These are phyloP conservation scores for Aotearoamyces nothofagi DNA, from an alignment of 2,329 filamentous ascomycete genomes.

Conservation along the genomic window DNA sequence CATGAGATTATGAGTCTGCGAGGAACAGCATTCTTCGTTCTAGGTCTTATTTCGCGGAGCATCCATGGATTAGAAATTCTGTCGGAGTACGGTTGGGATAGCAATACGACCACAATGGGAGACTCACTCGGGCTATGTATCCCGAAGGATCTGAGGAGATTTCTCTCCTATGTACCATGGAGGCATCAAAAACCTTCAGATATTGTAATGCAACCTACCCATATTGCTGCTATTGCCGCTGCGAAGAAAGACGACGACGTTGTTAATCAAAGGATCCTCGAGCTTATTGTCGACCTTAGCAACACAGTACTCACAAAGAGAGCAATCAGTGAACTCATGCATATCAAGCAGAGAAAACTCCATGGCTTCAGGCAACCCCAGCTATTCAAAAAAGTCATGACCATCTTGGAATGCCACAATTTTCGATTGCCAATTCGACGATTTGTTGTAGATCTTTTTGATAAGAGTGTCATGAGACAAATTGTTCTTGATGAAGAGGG, in stretches of 20 bases:
- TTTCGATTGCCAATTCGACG: constrained; percentile 77
- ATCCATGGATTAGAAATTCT: constrained; percentile 86
- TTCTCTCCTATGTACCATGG: constrained; percentile 60
- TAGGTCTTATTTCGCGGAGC: constrained; percentile 84
- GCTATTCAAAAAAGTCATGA: constrained; percentile 76
- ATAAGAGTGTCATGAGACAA: constrained; percentile 71
- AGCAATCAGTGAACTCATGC: constrained; percentile 64
- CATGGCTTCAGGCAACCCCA: constrained; percentile 59
- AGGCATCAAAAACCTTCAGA: constrained; percentile 20
- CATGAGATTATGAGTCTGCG: constrained; percentile 86
- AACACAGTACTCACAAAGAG: constrained; percentile 89
- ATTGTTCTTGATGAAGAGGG: constrained; percentile 61
- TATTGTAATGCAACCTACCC: constrained; percentile 23
- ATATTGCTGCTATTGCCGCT: constrained; percentile 29
- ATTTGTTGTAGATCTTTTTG: constrained; percentile 87
- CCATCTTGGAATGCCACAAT: constrained; percentile 74
- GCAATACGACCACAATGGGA: constrained; percentile 70
- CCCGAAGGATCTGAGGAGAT: constrained; percentile 58
- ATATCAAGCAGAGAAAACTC: constrained; percentile 63
- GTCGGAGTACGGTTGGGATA: constrained; percentile 82
- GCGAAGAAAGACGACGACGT: constrained; percentile 40
- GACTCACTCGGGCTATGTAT: constrained; percentile 79
- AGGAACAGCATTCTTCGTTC: constrained; percentile 90
- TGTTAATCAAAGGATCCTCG: constrained; percentile 59
- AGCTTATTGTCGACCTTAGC: constrained; percentile 73